Conservation (phyloP, 208 protist species). For the Trypanosomatidae sp. region DNA sequence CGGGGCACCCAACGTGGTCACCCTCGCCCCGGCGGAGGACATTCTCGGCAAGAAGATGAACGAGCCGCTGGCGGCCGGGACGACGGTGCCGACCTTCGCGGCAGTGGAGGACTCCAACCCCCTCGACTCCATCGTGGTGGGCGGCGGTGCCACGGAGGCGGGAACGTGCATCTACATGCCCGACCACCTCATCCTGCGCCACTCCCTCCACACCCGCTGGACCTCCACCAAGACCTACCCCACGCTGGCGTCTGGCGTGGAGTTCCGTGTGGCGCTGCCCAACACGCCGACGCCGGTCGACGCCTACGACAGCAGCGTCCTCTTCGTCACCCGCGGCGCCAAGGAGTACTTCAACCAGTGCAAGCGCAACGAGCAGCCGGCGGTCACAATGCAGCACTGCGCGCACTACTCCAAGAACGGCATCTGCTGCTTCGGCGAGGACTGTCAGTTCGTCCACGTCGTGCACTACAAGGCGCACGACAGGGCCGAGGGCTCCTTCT, state of each 20-base stretch:
- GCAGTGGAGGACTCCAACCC: slow-evolving; percentile 26
- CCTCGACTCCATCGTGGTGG: slow-evolving; percentile 26
- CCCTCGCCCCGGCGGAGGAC: slow-evolving; percentile 24
- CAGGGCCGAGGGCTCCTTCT: too few relatives aligned
- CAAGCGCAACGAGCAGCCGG: slow-evolving; percentile 42
- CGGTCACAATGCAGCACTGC: slow-evolving; percentile 78
- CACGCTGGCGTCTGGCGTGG: slow-evolving; percentile 45
- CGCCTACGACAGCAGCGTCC: slow-evolving; percentile 49
- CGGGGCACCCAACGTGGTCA: slow-evolving; percentile 46
- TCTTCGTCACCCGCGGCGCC: slow-evolving; percentile 67
- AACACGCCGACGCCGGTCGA: slow-evolving; percentile 75
- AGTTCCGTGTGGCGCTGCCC: slow-evolving; percentile 60
- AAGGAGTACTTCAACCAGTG: slow-evolving; percentile 67
- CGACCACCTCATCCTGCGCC: slow-evolving; percentile 45
- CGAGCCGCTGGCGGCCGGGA: slow-evolving; percentile 13
- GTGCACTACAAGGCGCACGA: slow-evolving; percentile 59
- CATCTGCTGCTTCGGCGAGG: slow-evolving; percentile 79
- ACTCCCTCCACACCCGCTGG: slow-evolving; percentile 75
- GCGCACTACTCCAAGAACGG: slow-evolving; percentile 79
- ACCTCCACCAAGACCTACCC: slow-evolving; percentile 53
- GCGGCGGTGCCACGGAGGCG: slow-evolving; percentile 5
- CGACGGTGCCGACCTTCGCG: slow-evolving; percentile 7
- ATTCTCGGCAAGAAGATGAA: slow-evolving; percentile 41
- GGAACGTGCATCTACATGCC: slow-evolving; percentile 33
- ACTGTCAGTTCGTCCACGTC: slow-evolving; percentile 77